Evolutionary conservation across 75 land plant species (phyloP), one percentile per base, ranked within the genome.

Genomic region (Gnetum montanum): DNA sequence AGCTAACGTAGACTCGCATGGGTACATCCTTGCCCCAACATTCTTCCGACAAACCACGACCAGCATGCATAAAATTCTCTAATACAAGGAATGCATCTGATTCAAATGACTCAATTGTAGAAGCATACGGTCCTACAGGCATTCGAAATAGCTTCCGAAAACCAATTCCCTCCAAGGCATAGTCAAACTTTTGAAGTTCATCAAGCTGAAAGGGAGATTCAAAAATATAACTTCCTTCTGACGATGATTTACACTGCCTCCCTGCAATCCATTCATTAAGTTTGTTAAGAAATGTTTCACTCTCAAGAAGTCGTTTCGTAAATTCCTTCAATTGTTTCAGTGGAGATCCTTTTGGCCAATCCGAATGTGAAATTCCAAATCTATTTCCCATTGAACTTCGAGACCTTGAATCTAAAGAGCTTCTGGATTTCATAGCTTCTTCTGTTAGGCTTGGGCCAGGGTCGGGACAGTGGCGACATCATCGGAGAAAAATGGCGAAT

Each of bases 81-180:
- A 85, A 44, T 15, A 90, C 95, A 51, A 85, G 68, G 56, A 53
- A 76, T 52, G 69, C 69, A 36, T 76, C 90, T 60, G 72, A 72
- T 62, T 70, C 67, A 26, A 69, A 58, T 33, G 59, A 58, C 58
- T 66, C 67, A 31, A 70, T 58, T 24, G 53, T 33, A 4, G 72
- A 29, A n/a, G 64, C 58, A 66, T 64, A 60, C 2, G 66, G 49
- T 34, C 71, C 46, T 34, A 54, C 46, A 4, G 90, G 95, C 95
- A 89, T 89, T 30, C 90, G 74, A 28, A 81, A 66, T 3, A 81
- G 60, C 60, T 85, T 85, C 66, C 85, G 83, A 51, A 85, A 85
- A 36, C 59, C 37, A 25, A 84, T 77, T 10, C 90, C 85, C 26
- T 85, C 94, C 51, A 89, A 49, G 49, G 89, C 89, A 69, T 66